Evolutionary conservation across 2,329 filamentous ascomycete genomes (phyloP), one percentile per base, ranked within the genome.

Genomic region (Aspergillus ochraceoroseus): DNA sequence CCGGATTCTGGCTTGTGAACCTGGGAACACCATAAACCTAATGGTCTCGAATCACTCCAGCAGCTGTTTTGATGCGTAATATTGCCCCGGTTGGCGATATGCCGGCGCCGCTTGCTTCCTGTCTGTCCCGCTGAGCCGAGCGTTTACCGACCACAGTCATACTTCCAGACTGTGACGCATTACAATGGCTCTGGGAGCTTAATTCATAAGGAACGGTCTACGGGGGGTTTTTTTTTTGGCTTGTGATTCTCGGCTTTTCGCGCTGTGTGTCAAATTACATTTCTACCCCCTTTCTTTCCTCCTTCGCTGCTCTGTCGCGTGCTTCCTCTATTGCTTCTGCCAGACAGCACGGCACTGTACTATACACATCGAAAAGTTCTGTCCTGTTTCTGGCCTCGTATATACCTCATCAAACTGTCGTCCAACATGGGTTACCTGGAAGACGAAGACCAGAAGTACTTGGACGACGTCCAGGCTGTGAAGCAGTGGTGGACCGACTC

Each of bases 401-500:
- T n/a, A n/a, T n/a, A n/a, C n/a, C n/a, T n/a, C n/a, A n/a, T n/a
- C n/a, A n/a, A 14, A 32, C 17, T 38, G 31, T 22, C 12, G 38
- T n/a, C 30, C 52, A 51, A 32, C 43, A 71, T 71, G 67, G 55
- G 64, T 53, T 62, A 59, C 30, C 48, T 71, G 48, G 79, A 84
- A 43, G 77, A 83, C 15, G 83, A 88, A 59, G 82, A 89, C 66
- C 66, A 84, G 57, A 70, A 82, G 58, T 95, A 84, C 70, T 75
- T 80, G 58, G 76, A 83, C 53, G 92, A 98, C 64, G 87, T 96
- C 45, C 80, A 83, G 57, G 80, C 84, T 53, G 83, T 96, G 54
- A 87, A 95, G 78, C 72, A 84, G 66, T 98, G 92, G 92, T 98
- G 92, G 92, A 76, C 74, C 38, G 86, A 94, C 57, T 79, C 87